Percentiles rank a stretch among this genome's conserved stretches.
phyloP scores from a whole-genome alignment of 495 filamentous ascomycete species.

The Trichoderma erinaceum region DNA sequence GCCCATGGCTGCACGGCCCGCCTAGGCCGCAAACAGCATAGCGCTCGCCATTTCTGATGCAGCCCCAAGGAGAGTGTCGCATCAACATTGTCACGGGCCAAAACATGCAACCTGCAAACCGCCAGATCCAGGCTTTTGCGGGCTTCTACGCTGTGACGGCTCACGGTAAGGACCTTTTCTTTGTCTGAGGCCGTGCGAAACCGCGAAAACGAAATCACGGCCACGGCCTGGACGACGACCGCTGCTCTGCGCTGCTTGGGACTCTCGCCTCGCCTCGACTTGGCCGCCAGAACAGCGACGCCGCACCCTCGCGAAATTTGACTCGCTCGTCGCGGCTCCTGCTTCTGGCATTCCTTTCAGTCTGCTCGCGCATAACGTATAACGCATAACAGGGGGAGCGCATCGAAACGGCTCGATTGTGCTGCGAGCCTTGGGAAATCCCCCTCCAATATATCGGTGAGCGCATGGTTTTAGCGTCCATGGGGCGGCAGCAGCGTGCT shows the following conservation, averaged over 20 bases:
- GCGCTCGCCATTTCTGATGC: constrained; percentile 2
- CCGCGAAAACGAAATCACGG: background rate
- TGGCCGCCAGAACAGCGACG: constrained; percentile 7
- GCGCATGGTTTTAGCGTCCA: background rate
- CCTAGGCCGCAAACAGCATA: constrained; percentile 3
- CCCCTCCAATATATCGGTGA: background rate
- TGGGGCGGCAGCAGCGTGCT: background rate
- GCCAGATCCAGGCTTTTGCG: background rate
- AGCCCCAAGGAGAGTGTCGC: constrained; percentile 12
- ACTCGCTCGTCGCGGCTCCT: constrained; percentile 4
- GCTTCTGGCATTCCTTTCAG: background rate
- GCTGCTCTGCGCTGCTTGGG: background rate
- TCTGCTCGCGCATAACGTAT: background rate
- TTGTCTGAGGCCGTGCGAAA: background rate
- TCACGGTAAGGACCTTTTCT: background rate
- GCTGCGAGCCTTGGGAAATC: background rate
- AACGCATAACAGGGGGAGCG: background rate
- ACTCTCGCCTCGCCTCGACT: background rate
- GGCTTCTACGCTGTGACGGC: background rate
- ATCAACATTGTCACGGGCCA: constrained; percentile 12
- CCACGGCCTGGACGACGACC: background rate
- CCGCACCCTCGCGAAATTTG: constrained; percentile 5
- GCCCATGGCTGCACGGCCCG: background rate
- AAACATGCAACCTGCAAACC: constrained; percentile 9
- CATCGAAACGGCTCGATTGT: background rate